These are phyloP conservation scores for Zopfochytrium polystomum DNA, from an alignment of 371 early-diverging fungal genomes.

Conservation along the genomic window DNA sequence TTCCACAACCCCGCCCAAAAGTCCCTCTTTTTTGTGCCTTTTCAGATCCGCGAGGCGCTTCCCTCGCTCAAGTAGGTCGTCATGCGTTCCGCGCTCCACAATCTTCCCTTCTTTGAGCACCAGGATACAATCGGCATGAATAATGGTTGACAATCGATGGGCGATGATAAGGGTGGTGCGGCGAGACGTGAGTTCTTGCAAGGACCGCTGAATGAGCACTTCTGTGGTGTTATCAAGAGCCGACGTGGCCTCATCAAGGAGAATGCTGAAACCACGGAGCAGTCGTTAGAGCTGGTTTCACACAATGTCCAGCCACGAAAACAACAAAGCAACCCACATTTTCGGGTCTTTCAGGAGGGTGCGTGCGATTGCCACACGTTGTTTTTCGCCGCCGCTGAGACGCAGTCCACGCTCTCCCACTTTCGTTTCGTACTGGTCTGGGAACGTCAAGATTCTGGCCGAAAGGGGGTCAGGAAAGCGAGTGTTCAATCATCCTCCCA, in stretches of 20 bases:
- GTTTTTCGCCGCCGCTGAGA: conserved; percentile 88
- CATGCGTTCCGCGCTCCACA: conserved; percentile 74
- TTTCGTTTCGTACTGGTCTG: conserved; percentile 75
- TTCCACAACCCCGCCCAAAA: too few relatives aligned
- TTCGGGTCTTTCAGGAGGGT: conserved; percentile 65
- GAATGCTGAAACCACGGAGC: too few relatives aligned
- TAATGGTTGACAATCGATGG: conserved; percentile 78
- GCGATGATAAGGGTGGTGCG: conserved; percentile 67
- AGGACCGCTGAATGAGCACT: conserved; percentile 70
- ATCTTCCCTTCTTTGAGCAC: conserved; percentile 77
- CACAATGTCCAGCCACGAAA: conserved; percentile 8
- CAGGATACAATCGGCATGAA: conserved; percentile 81
- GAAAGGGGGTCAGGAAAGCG: too few relatives aligned
- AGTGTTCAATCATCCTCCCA: too few relatives aligned
- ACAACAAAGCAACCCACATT: conserved; percentile 38
- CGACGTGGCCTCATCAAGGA: conserved; percentile 74
- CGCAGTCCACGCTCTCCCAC: conserved; percentile 95
- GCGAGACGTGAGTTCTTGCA: conserved; percentile 48
- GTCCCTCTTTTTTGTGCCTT: conserved; percentile 33
- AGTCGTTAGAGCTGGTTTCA: background rate
- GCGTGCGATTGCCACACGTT: conserved; percentile 86
- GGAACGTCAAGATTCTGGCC: conserved; percentile 41
- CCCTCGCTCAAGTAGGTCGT: conserved; percentile 59
- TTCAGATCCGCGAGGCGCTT: conserved; percentile 18
- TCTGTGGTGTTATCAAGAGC: conserved; percentile 91